Conservation (phyloP, 805 yeast species). For the Candida vartiovaarae region DNA sequence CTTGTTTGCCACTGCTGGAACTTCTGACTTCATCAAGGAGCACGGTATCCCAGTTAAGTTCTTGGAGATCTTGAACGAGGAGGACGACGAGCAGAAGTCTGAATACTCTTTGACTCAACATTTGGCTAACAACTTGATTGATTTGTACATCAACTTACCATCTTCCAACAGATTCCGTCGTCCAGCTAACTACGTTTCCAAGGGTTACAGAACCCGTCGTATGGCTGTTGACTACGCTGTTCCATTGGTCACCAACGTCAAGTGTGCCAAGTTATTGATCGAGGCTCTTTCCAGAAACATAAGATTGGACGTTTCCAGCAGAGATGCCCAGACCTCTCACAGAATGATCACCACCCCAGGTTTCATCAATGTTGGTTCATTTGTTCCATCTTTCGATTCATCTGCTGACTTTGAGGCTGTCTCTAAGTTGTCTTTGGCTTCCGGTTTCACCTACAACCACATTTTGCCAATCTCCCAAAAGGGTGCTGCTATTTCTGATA, state of each 20-base stretch:
- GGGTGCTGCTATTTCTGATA: slow-evolving; percentile 61
- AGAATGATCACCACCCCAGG: slow-evolving; percentile 81
- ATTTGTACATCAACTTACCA: slow-evolving; percentile 92
- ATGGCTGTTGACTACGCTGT: slow-evolving; percentile 99
- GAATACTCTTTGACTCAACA: slow-evolving; percentile 96
- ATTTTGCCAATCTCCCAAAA: slow-evolving; percentile 64
- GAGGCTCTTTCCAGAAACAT: slow-evolving; percentile 82
- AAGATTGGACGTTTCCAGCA: slow-evolving; percentile 61
- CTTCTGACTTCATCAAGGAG: slow-evolving; percentile 96
- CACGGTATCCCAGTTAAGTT: slow-evolving; percentile 92
- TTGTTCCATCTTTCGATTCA: slow-evolving; percentile 58
- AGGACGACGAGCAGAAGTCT: slow-evolving; percentile 70
- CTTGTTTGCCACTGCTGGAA: slow-evolving; percentile 96
- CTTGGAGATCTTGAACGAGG: slow-evolving; percentile 75
- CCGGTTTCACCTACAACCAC: slow-evolving; percentile 86
- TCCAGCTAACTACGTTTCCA: slow-evolving; percentile 96
- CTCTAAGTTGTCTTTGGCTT: slow-evolving; percentile 62
- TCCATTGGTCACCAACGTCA: slow-evolving; percentile 95
- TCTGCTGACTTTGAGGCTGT: slow-evolving; percentile 54
- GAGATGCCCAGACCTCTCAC: slow-evolving; percentile 90
- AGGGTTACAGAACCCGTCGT: slow-evolving; percentile 97
- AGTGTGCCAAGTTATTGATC: slow-evolving; percentile 89
- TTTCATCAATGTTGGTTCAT: slow-evolving; percentile 72
- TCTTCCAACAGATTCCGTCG: slow-evolving; percentile 96
- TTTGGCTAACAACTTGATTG: slow-evolving; percentile 93